Evolutionary conservation across 495 filamentous ascomycete species (phyloP).

Genomic region (Penicillium macrosclerotiorum): DNA sequence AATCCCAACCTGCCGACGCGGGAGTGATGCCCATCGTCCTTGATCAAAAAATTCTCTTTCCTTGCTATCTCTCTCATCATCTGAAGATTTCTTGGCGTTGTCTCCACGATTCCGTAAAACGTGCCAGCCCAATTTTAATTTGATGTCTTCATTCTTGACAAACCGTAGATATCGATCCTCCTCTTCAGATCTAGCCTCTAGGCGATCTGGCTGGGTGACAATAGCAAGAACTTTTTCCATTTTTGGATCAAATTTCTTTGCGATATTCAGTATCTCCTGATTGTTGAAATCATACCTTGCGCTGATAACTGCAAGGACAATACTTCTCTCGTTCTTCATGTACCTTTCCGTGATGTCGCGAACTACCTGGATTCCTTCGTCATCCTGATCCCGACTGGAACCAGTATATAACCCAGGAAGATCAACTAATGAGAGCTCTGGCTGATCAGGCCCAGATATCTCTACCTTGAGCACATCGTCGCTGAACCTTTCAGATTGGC

Average conservation of each 20-base stretch:
- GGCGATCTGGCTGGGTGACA: constrained; percentile 46
- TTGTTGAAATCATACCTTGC: constrained; percentile 50
- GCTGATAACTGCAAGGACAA: constrained; percentile 63
- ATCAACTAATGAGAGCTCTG: constrained; percentile 66
- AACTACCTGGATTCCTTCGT: constrained; percentile 42
- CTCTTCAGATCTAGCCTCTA: constrained; percentile 24
- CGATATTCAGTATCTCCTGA: constrained; percentile 45
- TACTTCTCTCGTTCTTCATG: constrained; percentile 54
- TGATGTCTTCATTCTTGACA: constrained; percentile 47
- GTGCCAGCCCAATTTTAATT: constrained; percentile 50
- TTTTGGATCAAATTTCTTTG: constrained; percentile 1
- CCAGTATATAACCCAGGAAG: constrained; percentile 60
- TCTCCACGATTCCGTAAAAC: constrained; percentile 46
- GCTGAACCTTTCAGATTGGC: constrained; percentile 35
- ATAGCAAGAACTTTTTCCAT: constrained; percentile 49
- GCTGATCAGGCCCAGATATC: constrained; percentile 55
- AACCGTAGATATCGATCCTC: constrained; percentile 54
- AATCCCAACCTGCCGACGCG: constrained; percentile 44
- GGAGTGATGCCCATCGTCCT: constrained; percentile 47
- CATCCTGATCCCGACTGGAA: constrained; percentile 30
- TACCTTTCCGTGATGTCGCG: constrained; percentile 54
- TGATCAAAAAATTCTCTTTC: constrained; percentile 44
- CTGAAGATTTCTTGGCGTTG: constrained; percentile 36
- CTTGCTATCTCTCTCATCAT: constrained; percentile 31
- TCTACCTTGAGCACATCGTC: constrained; percentile 64